These are phyloP conservation scores for Globisporangium irregulare DNA, from an alignment of 352 stramenopile species.

Conservation along the genomic window DNA sequence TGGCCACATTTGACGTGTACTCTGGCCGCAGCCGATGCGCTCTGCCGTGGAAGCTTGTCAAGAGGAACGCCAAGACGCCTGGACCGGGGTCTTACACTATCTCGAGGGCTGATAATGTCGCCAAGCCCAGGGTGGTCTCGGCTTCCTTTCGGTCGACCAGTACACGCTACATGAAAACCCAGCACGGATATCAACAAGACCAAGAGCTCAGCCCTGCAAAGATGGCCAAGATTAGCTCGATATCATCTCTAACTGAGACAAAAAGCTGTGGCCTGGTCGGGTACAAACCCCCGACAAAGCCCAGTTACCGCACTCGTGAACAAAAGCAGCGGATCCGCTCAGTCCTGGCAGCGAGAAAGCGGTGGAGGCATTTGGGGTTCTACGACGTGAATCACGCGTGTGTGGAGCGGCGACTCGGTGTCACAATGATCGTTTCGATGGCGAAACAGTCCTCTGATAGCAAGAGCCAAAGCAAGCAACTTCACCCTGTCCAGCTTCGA, in stretches of 20 bases:
- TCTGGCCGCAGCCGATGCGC: neutral
- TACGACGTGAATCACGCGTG: conserved; percentile 24
- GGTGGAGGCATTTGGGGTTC: conserved; percentile 20
- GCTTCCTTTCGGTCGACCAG: conserved; percentile 1
- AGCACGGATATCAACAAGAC: neutral
- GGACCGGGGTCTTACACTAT: conserved; percentile 29
- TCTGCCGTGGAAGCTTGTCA: conserved; percentile 9
- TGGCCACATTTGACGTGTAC: neutral
- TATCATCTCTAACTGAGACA: neutral
- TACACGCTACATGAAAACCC: neutral
- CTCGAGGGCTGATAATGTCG: conserved; percentile 21
- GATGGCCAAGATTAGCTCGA: neutral
- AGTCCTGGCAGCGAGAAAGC: conserved; percentile 17
- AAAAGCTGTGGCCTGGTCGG: neutral
- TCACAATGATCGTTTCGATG: conserved; percentile 25
- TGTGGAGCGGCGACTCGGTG: conserved; percentile 27
- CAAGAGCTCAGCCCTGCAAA: neutral
- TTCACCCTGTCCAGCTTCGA: neutral
- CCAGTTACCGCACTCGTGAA: conserved; percentile 27
- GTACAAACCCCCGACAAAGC: conserved; percentile 12
- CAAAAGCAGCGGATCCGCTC: conserved; percentile 25
- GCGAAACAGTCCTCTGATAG: neutral
- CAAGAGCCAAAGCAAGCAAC: neutral
- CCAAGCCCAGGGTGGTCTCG: conserved; percentile 18
- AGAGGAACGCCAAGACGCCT: neutral